Percentiles rank a stretch among this genome's conserved stretches.
Conservation (phyloP, 192 early-diverging fungal species). For the Coemansia furcata region DNA sequence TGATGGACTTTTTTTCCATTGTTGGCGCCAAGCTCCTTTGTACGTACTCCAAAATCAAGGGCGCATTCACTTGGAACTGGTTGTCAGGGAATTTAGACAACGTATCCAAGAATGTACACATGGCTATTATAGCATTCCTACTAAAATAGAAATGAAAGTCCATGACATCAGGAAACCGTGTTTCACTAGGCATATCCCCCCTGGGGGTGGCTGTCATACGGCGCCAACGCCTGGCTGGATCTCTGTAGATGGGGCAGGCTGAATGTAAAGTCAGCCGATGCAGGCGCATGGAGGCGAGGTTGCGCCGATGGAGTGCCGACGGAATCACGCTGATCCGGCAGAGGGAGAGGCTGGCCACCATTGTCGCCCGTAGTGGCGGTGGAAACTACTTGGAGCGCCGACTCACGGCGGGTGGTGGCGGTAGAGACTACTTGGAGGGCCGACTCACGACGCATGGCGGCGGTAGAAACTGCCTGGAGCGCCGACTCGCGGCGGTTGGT, state of each 20-base stretch:
- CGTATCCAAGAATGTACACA: background rate
- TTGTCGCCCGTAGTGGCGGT: background rate
- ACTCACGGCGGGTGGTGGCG: background rate
- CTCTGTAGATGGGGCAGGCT: slow-evolving; percentile 1
- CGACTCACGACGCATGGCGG: background rate
- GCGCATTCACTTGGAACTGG: background rate
- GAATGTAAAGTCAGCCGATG: background rate
- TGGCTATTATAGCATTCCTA: background rate
- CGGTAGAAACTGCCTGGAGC: background rate
- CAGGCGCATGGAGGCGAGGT: background rate
- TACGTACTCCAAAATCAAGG: background rate
- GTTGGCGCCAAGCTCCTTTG: background rate
- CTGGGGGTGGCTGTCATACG: background rate
- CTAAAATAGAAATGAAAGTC: background rate
- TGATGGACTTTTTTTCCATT: background rate
- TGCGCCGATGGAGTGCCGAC: background rate
- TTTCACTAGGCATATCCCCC: background rate
- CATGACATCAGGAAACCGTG: background rate
- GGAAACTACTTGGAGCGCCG: background rate
- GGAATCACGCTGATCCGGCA: slow-evolving; percentile 3
- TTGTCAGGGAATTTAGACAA: background rate
- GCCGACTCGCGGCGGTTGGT: background rate
- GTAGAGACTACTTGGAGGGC: background rate
- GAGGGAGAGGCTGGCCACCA: background rate
- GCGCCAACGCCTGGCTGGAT: background rate